phyloP scores from a whole-genome alignment of 495 filamentous ascomycete species.

The Corynascus novoguineensis region DNA sequence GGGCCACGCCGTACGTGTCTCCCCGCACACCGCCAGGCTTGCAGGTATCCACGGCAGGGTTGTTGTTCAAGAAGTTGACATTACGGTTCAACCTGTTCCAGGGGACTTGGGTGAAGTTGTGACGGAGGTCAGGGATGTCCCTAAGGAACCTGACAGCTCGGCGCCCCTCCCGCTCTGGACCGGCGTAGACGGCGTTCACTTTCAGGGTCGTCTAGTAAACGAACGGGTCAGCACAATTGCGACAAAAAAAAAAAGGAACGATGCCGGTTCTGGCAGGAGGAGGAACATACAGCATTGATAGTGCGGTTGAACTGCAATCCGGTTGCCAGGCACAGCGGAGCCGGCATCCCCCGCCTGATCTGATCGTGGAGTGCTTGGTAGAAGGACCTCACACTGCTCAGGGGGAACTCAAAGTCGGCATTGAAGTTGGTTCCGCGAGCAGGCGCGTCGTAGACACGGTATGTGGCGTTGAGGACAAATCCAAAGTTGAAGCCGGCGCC shows the following conservation, averaged over 20 bases:
- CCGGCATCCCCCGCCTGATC: background rate
- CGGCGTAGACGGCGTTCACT: background rate
- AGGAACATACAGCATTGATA: background rate
- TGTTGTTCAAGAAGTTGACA: background rate
- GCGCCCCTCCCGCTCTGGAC: background rate
- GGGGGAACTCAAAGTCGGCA: background rate
- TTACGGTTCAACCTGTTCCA: background rate
- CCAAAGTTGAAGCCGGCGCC: slow-evolving; percentile 47
- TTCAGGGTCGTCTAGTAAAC: background rate
- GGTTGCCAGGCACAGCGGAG: background rate
- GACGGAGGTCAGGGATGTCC: background rate
- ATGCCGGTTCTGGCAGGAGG: background rate
- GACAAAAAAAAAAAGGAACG: too few relatives aligned
- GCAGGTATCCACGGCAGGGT: background rate
- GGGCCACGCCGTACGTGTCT: background rate
- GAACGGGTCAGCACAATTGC: background rate
- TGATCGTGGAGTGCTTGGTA: slow-evolving; percentile 1
- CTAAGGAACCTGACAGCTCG: background rate
- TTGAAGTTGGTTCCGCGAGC: background rate
- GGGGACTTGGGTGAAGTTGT: background rate
- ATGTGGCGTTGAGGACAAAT: slow-evolving; percentile 13
- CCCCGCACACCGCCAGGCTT: background rate
- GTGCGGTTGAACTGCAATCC: background rate
- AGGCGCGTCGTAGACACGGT: background rate
- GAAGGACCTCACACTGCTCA: background rate